A percentile compares a stretch with the other conserved stretches of the same genome.
These are phyloP conservation scores for Epichloe gansuensis DNA, from an alignment of 2,329 filamentous ascomycete species.

Conservation along the genomic window DNA sequence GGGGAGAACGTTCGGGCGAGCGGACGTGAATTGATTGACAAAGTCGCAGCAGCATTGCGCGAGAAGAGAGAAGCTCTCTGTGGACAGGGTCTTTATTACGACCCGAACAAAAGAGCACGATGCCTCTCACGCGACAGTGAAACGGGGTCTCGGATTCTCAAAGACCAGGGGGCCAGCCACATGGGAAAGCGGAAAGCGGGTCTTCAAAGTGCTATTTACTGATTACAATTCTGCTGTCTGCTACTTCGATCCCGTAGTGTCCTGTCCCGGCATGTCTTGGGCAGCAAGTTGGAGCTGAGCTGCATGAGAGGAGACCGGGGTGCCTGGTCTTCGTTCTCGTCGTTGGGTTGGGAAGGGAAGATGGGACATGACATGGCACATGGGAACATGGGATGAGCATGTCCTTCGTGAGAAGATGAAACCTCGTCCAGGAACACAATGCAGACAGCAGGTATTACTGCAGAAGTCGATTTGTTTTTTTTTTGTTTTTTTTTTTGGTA, in stretches of 20 bases:
- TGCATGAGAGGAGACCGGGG: background rate
- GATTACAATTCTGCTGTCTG: too few species aligned
- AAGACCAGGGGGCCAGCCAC: background rate
- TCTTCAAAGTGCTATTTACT: background rate
- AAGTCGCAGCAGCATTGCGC: background rate
- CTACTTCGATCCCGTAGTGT: background rate
- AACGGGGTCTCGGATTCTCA: background rate
- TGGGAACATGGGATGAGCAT: too few species aligned
- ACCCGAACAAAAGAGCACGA: background rate
- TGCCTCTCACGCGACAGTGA: slow-evolving; percentile 1
- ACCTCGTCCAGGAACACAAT: too few species aligned
- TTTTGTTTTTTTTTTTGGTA: background rate
- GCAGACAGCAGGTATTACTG: background rate
- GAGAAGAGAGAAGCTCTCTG: too few species aligned
- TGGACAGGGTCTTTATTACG: too few species aligned
- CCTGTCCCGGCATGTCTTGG: slow-evolving; percentile 1
- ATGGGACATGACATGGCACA: too few species aligned
- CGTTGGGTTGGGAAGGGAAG: too few species aligned
- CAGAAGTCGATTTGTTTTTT: background rate
- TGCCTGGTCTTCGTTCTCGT: too few species aligned
- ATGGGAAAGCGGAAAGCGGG: slow-evolving; percentile 1
- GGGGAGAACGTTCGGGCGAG: too few species aligned
- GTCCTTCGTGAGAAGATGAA: too few species aligned
- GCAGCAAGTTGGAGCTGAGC: background rate
- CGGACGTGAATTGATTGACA: background rate